Evolutionary conservation across 495 filamentous ascomycete species (phyloP), one percentile per base, ranked within the genome.

Genomic region (Lasiosphaeriaceae sp.): DNA sequence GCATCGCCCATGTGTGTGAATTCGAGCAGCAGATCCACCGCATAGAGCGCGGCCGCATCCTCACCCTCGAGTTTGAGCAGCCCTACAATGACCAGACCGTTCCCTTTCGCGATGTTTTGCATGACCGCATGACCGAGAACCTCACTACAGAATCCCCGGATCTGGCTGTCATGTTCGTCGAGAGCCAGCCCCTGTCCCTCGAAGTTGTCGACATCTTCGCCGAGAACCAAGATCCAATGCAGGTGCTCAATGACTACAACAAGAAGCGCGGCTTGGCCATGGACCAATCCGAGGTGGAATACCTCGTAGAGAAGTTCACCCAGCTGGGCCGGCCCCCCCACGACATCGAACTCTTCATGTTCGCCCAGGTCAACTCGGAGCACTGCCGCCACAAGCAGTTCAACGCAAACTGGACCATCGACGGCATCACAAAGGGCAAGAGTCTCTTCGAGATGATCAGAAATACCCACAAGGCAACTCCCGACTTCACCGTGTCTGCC

Each of bases 311-410:
- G 35, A 88, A 86, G 29, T 97, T 94, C 71, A 85, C 83, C 24
- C 77, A 87, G 44, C 80, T 90, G 21, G 87, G 87, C 14, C 78
- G 83, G 80, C 66, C 86, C 71, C 92, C 92, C 0, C 86, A 87
- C 45, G 94, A 98, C 72, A 88, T 96, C 51, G 94, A 98, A 74
- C 80, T 97, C 14, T 97, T 96, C 80, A 97, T 97, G 95, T 98
- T 97, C 70, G 93, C 92, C 24, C 94, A 98, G 72, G 92, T 98
- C 60, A 91, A 92, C 70, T 90, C 88, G 2, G 88, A 91, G 73
- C 88, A 91, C 66, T 86, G 83, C 61, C 79, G 83, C 20, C 83
- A 86, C 66, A 85, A 86, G 73, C 89, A 94, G 61, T 98, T 98
- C 80, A 98, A 98, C 68, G 92, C 95, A 16, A 87, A 87, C 19